These are phyloP conservation scores for Ustilago bromivora DNA, from an alignment of 1,284 basidiomycete genomes.

Conservation along the genomic window DNA sequence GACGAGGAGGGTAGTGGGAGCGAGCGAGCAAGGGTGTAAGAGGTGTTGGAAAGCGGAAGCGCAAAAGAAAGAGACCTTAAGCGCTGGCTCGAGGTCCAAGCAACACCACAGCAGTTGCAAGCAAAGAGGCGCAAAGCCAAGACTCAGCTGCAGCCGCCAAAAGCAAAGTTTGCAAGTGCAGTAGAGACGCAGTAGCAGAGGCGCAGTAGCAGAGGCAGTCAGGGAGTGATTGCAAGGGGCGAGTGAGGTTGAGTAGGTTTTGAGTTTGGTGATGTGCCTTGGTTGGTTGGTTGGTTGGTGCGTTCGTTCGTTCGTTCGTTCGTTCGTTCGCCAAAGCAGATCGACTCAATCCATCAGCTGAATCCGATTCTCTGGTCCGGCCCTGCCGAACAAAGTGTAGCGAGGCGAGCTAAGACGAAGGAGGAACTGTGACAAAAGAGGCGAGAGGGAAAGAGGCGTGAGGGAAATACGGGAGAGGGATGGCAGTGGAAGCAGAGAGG, in stretches of 20 bases:
- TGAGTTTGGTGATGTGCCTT: neutral
- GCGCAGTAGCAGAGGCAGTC: neutral
- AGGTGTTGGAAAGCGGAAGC: neutral
- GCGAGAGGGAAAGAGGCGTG: neutral
- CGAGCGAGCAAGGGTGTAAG: neutral
- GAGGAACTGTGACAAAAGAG: neutral
- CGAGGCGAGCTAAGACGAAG: neutral
- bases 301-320: no score
- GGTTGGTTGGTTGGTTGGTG: no score
- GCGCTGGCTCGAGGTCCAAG: neutral
- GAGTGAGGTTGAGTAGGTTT: neutral
- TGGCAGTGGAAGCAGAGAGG: no score
- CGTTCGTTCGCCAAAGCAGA: neutral
- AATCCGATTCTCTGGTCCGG: conserved; percentile 18
- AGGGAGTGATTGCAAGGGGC: neutral
- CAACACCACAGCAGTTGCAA: neutral
- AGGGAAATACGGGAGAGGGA: neutral
- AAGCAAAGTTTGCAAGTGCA: neutral
- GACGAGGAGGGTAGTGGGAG: neutral
- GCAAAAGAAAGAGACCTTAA: neutral
- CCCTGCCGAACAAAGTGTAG: neutral
- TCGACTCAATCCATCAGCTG: conserved; percentile 11
- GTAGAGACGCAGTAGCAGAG: no score
- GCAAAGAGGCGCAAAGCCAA: conserved; percentile 1
- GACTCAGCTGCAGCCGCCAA: neutral